Conservation (phyloP, 140 eudicot genomes). For the Anethum foeniculum region DNA sequence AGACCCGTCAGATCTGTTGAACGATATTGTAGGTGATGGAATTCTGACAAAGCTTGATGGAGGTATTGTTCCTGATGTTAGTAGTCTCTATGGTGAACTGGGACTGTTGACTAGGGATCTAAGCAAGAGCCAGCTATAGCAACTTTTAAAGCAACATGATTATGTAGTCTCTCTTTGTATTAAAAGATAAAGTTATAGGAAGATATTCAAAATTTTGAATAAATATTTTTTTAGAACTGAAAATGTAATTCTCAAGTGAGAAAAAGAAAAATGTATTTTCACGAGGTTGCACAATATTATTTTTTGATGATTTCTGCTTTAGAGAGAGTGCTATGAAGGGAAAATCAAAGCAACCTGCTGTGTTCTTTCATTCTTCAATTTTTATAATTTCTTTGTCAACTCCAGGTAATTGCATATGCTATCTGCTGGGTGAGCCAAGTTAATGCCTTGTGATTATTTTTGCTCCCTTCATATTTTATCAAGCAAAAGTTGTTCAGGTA, state of each 20-base stretch:
- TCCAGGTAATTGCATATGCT: not conserved
- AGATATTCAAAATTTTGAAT: not conserved
- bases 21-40: constrained; percentile 60
- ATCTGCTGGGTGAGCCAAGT: not conserved
- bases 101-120: constrained; percentile 16
- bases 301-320: not conserved
- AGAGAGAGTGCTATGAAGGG: not conserved
- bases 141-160: not conserved
- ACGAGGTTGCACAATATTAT: not conserved
- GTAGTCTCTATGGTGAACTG: constrained; percentile 51
- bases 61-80: constrained; percentile 64
- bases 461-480: not conserved
- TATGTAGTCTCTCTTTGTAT: not conserved
- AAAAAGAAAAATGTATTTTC: not conserved
- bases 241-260: not conserved
- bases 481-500: not conserved
- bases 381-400: not conserved
- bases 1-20: constrained; percentile 55
- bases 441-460: not conserved
- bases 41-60: constrained; percentile 36
- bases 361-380: not conserved
- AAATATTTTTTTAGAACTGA: not conserved
- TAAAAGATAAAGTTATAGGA: not conserved
- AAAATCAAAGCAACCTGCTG: not conserved
- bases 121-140: constrained; percentile 2